Conservation (phyloP, 2,329 filamentous ascomycete species). For the Aspergillus quadrilineatus region DNA sequence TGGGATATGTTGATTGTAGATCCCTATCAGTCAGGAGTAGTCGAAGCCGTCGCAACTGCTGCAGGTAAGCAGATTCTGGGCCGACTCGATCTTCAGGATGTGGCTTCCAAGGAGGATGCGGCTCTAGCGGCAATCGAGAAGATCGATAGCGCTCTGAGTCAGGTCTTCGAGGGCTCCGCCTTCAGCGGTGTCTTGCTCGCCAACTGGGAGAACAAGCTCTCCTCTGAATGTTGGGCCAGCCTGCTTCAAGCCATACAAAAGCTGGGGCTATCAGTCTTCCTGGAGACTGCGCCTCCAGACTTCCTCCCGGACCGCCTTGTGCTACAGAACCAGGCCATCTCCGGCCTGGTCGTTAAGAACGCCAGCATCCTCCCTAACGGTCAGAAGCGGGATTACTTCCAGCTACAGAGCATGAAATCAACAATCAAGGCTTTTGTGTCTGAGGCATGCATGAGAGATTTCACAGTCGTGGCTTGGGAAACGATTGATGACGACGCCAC, state of each 20-base stretch:
- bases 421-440: slow-evolving; percentile 49
- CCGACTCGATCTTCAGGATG: slow-evolving; percentile 30
- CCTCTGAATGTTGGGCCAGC: slow-evolving; percentile 28
- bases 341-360: slow-evolving; percentile 44
- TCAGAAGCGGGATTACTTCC: slow-evolving; percentile 47
- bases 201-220: slow-evolving; percentile 40
- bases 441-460: slow-evolving; percentile 46
- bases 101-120: slow-evolving; percentile 25
- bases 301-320: slow-evolving; percentile 40
- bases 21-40: slow-evolving; percentile 39
- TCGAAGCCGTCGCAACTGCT: slow-evolving; percentile 31
- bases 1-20: slow-evolving; percentile 50
- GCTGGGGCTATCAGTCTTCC: slow-evolving; percentile 43
- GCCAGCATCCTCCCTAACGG: slow-evolving; percentile 43
- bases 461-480: slow-evolving; percentile 48
- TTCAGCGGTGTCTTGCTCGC: slow-evolving; percentile 46
- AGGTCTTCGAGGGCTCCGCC: slow-evolving; percentile 25
- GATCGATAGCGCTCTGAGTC: slow-evolving; percentile 29
- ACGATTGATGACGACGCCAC: slow-evolving; percentile 41
- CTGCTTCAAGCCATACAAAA: slow-evolving; percentile 35
- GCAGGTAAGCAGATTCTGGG: slow-evolving; percentile 29
- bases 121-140: slow-evolving; percentile 28
- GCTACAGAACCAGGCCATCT: slow-evolving; percentile 36
- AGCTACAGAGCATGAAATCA: slow-evolving; percentile 41
- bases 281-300: slow-evolving; percentile 43